Conservation (phyloP, 2,329 filamentous ascomycete genomes). For the Aspergillus sp. region DNA sequence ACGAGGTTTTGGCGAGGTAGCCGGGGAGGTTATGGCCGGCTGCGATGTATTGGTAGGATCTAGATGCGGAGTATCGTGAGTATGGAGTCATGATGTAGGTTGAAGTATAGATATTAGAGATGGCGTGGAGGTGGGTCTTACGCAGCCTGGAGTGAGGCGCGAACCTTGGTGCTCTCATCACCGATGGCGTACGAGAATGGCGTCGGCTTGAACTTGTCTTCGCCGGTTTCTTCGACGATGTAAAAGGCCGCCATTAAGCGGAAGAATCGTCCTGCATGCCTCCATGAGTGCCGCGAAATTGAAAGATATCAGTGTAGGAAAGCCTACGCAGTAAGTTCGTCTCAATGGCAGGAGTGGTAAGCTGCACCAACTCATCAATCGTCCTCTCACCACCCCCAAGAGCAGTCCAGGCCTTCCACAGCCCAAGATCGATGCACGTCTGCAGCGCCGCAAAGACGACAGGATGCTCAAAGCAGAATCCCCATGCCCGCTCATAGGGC, state of each 20-base stretch:
- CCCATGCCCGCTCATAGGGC: conserved; percentile 39
- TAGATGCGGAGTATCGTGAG: conserved; percentile 5
- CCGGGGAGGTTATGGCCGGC: conserved; percentile 37
- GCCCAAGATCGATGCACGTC: conserved; percentile 35
- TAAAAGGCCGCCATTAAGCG: conserved; percentile 37
- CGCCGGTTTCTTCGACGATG: conserved; percentile 36
- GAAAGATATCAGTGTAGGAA: not conserved
- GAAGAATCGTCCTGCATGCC: conserved; percentile 32
- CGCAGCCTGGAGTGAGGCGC: conserved; percentile 37
- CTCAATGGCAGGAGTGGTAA: conserved; percentile 20
- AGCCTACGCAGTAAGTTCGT: not conserved
- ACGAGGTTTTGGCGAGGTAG: conserved; percentile 40
- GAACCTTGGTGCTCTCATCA: conserved; percentile 36
- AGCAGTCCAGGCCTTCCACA: conserved; percentile 38
- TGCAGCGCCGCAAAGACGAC: conserved; percentile 37
- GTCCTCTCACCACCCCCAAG: conserved; percentile 34
- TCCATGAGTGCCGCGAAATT: not conserved
- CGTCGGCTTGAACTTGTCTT: conserved; percentile 37
- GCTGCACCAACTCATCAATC: conserved; percentile 32
- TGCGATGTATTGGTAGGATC: conserved; percentile 36
- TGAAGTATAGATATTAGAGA: too few species aligned
- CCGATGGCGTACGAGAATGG: conserved; percentile 38
- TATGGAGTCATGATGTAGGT: not conserved
- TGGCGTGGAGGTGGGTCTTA: conserved; percentile 11
- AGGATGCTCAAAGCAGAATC: conserved; percentile 36